Evolutionary conservation across 306 rosid genomes (phyloP), one percentile per base, ranked within the genome.

Genomic region (Pachyrhizus erosus): DNA sequence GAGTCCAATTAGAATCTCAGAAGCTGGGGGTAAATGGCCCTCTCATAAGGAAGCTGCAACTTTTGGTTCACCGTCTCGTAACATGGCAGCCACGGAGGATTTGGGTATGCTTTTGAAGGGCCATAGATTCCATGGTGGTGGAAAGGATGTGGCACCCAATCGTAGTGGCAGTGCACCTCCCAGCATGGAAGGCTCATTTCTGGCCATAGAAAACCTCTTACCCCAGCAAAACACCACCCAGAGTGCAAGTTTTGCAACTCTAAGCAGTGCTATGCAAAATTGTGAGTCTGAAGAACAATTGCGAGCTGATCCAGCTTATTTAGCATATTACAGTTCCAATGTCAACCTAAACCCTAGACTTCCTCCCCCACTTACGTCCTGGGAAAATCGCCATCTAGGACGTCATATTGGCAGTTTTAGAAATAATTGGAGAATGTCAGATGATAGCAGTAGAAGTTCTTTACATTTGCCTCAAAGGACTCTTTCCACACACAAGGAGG

Each of bases 131-230:
- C 83, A 79, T 4, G 84, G 89, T 43, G 71, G 84, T 9, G 76
- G 87, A 60, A 87, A 78, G 72, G 90, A 89, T 61, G 84, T 18
- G 51, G 77, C 87, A 29, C 92, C 92, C 39, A 86, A 84, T 72
- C 87, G 94, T 61, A 91, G 94, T 84, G 94, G 92, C 26, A 91
- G 94, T 70, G 94, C 94, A 37, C 94, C 94, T 75, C 94, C 94
- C 49, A 89, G 89, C 75, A 91, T 91, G 87, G 94, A 91, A 81
- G 94, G 94, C 48, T 91, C 94, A 5, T 84, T 89, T 87, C 69
- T 87, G 24, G 89, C 94, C 76, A 84, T 90, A 23, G 78, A 88
- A 73, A 85, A 85, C 74, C 79, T 87, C 8, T 69, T 89, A 65
- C 83, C 91, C 78, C 92, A 66, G 79, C 90, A 86, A 82, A 82